Evolutionary conservation across 306 rosid species (phyloP).

Genomic region (Prunus mira): DNA sequence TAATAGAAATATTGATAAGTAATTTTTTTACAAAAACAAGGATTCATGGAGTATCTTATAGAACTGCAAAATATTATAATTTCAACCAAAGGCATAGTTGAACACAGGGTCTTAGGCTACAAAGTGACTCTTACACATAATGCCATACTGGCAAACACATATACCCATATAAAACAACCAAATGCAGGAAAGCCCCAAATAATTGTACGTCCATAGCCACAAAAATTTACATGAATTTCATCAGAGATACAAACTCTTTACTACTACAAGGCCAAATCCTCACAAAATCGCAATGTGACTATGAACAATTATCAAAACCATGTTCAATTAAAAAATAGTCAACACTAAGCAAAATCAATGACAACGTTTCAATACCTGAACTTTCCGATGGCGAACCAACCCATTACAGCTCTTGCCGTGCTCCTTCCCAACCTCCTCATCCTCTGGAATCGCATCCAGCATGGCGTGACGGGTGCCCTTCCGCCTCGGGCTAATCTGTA

Average conservation of each 20-base stretch:
- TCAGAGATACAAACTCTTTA: background rate
- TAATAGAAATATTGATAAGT: background rate
- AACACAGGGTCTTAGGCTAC: background rate
- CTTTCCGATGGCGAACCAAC: constrained; percentile 36
- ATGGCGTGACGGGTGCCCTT: constrained; percentile 45
- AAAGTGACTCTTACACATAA: background rate
- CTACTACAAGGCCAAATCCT: background rate
- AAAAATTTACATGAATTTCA: background rate
- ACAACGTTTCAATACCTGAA: constrained; percentile 44
- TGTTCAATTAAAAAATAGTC: background rate
- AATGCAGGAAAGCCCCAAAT: background rate
- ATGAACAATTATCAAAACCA: background rate
- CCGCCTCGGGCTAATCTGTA: constrained; percentile 71
- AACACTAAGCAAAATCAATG: background rate
- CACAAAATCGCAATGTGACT: background rate
- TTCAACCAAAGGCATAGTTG: background rate
- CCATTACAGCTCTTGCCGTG: constrained; percentile 27
- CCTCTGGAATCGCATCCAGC: constrained; percentile 87
- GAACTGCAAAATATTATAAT: background rate
- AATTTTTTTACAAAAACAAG: background rate
- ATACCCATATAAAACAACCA: background rate
- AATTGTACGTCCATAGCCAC: background rate
- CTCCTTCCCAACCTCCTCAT: constrained; percentile 69
- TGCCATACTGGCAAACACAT: background rate
- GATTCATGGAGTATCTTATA: background rate